Percentiles rank a stretch among this genome's conserved stretches.
Conservation (phyloP, 2,329 filamentous ascomycete species). For the Penicillium glabrum region DNA sequence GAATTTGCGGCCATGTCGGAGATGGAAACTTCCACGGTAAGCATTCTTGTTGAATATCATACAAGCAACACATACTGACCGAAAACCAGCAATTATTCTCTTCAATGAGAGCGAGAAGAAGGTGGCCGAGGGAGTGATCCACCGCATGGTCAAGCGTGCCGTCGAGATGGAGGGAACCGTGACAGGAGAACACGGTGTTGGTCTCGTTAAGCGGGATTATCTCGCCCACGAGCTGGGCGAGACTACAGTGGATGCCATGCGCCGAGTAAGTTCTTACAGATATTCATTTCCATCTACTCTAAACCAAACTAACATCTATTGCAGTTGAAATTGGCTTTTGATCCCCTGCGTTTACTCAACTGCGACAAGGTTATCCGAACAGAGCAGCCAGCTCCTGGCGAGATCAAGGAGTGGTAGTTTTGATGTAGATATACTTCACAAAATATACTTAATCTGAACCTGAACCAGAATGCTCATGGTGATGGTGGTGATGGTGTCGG, state of each 20-base stretch:
- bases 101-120: slow-evolving; percentile 59
- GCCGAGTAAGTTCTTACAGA: slow-evolving; percentile 50
- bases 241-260: slow-evolving; percentile 64
- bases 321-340: slow-evolving; percentile 63
- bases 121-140: slow-evolving; percentile 59
- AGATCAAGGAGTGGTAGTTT: slow-evolving; percentile 49
- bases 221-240: slow-evolving; percentile 62
- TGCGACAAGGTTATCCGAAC: slow-evolving; percentile 66
- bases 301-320: slow-evolving; percentile 16
- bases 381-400: slow-evolving; percentile 49
- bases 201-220: slow-evolving; percentile 68
- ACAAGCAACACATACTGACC: background rate
- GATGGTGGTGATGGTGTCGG: slow-evolving; percentile 16
- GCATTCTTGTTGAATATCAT: slow-evolving; percentile 5
- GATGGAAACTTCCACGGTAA: slow-evolving; percentile 73
- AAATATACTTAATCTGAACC: slow-evolving; percentile 15
- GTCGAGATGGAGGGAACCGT: slow-evolving; percentile 71
- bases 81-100: slow-evolving; percentile 55
- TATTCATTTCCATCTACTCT: background rate
- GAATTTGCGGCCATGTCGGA: slow-evolving; percentile 71
- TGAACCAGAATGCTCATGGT: slow-evolving; percentile 18
- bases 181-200: slow-evolving; percentile 71
- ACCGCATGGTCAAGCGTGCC: slow-evolving; percentile 69
- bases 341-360: slow-evolving; percentile 65
- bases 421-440: background rate